These are phyloP conservation scores for Ganoderma lingzhi DNA, from an alignment of 1,284 basidiomycete genomes.

Conservation along the genomic window DNA sequence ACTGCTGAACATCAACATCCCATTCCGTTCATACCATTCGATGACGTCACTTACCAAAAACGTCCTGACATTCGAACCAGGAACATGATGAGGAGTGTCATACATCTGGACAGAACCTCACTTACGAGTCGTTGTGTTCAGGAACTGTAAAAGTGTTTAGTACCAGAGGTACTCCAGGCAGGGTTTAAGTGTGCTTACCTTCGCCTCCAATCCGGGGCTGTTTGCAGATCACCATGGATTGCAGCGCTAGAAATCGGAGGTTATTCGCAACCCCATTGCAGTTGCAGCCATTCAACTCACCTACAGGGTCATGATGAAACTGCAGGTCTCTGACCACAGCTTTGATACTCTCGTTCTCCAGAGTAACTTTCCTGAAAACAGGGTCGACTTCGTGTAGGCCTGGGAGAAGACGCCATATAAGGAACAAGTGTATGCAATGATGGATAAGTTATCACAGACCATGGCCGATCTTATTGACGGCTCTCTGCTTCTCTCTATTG, in stretches of 20 bases:
- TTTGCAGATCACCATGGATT: constrained; percentile 96
- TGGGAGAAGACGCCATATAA: constrained; percentile 35
- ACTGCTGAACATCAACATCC: constrained; percentile 54
- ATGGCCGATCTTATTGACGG: constrained; percentile 88
- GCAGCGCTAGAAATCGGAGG: constrained; percentile 65
- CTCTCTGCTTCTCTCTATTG: constrained; percentile 78
- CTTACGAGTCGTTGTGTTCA: constrained; percentile 87
- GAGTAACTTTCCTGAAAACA: constrained; percentile 78
- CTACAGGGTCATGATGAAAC: constrained; percentile 85
- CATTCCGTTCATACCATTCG: not conserved
- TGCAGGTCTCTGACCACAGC: constrained; percentile 76
- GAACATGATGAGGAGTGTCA: not conserved
- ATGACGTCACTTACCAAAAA: constrained; percentile 63
- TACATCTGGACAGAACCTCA: constrained; percentile 24
- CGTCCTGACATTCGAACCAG: constrained; percentile 55
- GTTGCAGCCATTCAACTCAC: constrained; percentile 46
- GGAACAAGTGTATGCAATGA: constrained; percentile 5
- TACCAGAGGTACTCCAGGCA: not conserved
- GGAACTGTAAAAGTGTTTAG: constrained; percentile 55
- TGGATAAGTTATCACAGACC: constrained; percentile 49
- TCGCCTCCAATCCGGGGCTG: constrained; percentile 89
- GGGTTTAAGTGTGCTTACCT: constrained; percentile 53
- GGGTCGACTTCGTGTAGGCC: constrained; percentile 88
- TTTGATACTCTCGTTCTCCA: constrained; percentile 77
- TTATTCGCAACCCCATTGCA: not conserved